These are phyloP conservation scores for Thalassiosira exigua DNA, from an alignment of 352 stramenopile genomes.

Conservation along the genomic window DNA sequence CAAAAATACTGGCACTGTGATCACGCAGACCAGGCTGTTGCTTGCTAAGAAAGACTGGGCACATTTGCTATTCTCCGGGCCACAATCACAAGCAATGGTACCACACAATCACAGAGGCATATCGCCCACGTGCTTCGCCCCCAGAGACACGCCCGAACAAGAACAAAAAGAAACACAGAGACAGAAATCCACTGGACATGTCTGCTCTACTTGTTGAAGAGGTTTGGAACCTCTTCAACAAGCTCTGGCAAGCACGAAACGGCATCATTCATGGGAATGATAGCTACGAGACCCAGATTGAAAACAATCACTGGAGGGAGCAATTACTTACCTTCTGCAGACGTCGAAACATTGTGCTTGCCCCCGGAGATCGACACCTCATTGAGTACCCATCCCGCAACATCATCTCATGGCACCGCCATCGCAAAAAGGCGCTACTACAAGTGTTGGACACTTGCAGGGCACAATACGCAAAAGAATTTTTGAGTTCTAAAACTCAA, in stretches of 20 bases:
- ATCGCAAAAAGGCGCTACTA: background rate
- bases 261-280: background rate
- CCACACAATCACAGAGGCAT: background rate
- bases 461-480: background rate
- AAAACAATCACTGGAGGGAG: background rate
- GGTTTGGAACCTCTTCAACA: background rate
- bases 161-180: too few species aligned
- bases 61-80: background rate
- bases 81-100: background rate
- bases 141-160: background rate
- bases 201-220: background rate
- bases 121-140: background rate
- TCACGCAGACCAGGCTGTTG: background rate
- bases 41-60: background rate
- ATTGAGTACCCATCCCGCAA: background rate
- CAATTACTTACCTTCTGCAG: background rate
- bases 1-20: background rate
- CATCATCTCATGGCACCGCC: background rate
- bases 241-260: background rate
- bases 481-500: background rate
- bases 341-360: background rate
- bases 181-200: background rate
- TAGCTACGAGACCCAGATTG: background rate
- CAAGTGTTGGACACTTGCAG: background rate
- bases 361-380: background rate